phyloP scores from a whole-genome alignment of 352 stramenopile species.

The Pythium sukuiense region DNA sequence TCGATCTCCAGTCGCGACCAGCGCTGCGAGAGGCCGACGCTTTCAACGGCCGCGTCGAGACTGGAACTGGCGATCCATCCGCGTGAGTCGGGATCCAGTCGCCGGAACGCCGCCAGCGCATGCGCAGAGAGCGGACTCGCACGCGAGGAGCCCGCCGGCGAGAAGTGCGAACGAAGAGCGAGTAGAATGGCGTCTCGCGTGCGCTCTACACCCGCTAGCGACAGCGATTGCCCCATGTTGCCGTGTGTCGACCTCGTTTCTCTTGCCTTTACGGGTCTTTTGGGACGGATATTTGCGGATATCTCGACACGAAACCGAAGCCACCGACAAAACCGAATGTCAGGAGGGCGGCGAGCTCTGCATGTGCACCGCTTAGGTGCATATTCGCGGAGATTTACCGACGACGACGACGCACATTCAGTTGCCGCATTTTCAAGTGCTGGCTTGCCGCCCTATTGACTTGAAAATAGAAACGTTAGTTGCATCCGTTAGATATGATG shows the following conservation, averaged over 20 bases:
- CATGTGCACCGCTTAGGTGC: too few species aligned
- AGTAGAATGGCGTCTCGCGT: conserved; percentile 22
- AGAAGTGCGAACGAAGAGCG: conserved; percentile 9
- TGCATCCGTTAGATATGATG: background rate
- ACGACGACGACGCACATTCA: background rate
- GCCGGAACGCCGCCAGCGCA: conserved; percentile 10
- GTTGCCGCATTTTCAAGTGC: background rate
- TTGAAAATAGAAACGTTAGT: background rate
- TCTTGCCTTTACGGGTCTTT: background rate
- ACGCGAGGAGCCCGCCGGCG: background rate
- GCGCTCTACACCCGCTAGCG: conserved; percentile 14
- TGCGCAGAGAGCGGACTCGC: conserved; percentile 1
- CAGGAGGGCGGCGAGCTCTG: too few species aligned
- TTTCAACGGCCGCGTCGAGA: conserved; percentile 7
- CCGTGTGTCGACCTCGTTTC: background rate
- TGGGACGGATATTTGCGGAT: background rate
- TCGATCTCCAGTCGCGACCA: conserved; percentile 17
- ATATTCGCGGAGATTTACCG: background rate
- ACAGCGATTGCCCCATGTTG: conserved; percentile 22
- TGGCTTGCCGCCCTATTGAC: background rate
- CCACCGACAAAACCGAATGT: background rate
- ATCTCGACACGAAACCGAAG: background rate
- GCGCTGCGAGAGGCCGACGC: conserved; percentile 5
- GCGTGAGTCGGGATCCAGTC: background rate
- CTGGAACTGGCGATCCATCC: conserved; percentile 15